Evolutionary conservation across 768 basidiomycete species (phyloP), one percentile per base, ranked within the genome.

Genomic region (Tricholoma sp.): DNA sequence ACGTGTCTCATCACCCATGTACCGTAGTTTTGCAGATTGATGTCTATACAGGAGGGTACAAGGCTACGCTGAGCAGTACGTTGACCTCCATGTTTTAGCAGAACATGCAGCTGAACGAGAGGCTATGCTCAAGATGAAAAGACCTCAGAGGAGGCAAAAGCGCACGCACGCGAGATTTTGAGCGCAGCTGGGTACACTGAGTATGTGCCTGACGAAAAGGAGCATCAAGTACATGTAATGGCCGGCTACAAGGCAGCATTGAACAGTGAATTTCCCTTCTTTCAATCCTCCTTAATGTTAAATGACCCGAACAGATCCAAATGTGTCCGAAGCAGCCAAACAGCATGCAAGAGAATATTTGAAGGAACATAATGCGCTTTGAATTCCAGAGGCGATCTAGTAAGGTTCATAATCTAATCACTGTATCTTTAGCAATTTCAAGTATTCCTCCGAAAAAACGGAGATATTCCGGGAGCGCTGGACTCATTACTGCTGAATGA

Each of bases 111-210:
- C 39, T 34, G 1, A 29, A 29, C 14, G 16, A 47, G 9, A 55
- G 43, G 1, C 12, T 16, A 37, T 50, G 12, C 34, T 50, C 16
- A 37, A 79, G 82, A 83, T 64, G 72, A 74, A 1, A 18, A 72
- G 49, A 76, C 76, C 3, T 82, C 82, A 0, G 67, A 68, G 11
- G 64, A 76, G 39, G 84, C 83, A 5, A 84, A 85, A 66, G 57
- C 66, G 4, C 82, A 82, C 39, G 83, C 83, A 9, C 73, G 73
- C 27, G 83, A 83, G 59, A 75, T 84, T 31, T 72, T 85, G 51
- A 68, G 72, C 45, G 79, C 76, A 18, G 55, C 55, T 3, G 55
- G 55, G 22, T 56, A 56, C 34, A 29, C 16, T 21, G 55, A 56
- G n/a, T 11, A 35, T 21, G 12, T n/a, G 3, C 5, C 19, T 9